Percentiles rank a stretch among this genome's conserved stretches.
Conservation (phyloP, 495 filamentous ascomycete species). For the Penicillium psychrofluorescens region DNA sequence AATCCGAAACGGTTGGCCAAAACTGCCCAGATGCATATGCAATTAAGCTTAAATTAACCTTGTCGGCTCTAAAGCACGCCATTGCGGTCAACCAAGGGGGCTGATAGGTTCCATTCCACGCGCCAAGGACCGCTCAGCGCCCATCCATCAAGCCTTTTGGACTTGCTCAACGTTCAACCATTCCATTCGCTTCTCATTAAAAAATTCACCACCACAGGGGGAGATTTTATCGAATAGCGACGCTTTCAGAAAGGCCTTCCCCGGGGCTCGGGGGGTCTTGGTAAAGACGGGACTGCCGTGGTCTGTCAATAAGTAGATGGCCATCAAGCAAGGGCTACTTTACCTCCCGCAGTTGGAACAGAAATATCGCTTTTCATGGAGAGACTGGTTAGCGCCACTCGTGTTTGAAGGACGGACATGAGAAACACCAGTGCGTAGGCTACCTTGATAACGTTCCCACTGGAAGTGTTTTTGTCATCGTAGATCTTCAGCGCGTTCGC, state of each 20-base stretch:
- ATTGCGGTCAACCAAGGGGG: too few species aligned
- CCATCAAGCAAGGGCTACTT: neutral
- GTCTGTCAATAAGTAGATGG: neutral
- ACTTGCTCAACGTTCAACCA: constrained; percentile 1
- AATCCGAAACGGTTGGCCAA: too few species aligned
- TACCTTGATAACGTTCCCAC: constrained; percentile 12
- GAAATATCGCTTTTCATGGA: constrained; percentile 13
- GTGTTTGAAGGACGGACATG: too few species aligned
- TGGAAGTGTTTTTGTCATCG: constrained; percentile 10
- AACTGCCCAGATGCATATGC: too few species aligned
- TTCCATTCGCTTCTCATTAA: constrained; percentile 6
- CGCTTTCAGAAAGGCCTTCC: constrained; percentile 19
- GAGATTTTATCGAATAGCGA: constrained; percentile 16
- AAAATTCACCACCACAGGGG: constrained; percentile 7
- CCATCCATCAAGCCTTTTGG: neutral
- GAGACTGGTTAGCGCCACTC: too few species aligned
- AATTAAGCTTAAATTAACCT: too few species aligned
- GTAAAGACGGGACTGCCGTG: constrained; percentile 9
- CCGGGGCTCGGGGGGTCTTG: constrained; percentile 9
- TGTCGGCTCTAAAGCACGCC: too few species aligned
- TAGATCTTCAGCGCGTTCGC: constrained; percentile 5
- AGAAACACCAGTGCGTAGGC: neutral
- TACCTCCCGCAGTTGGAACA: constrained; percentile 26
- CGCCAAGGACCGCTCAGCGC: neutral
- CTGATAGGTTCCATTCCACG: too few species aligned